Conservation (phyloP, 305 asterid species). For the Fraxinus nigra region DNA sequence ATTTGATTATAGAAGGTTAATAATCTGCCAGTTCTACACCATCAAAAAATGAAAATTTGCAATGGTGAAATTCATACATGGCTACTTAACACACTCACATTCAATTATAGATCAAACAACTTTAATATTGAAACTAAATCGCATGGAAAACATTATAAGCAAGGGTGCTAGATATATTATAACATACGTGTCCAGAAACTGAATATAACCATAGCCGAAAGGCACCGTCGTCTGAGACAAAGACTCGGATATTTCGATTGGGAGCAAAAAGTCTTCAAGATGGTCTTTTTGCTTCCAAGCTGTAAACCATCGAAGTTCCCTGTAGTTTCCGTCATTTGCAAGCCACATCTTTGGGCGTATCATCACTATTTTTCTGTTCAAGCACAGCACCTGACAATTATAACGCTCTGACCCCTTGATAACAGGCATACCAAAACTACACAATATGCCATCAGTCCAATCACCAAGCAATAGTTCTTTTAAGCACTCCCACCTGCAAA, state of each 20-base stretch:
- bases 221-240: slow-evolving; percentile 67
- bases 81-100: neutral
- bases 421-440: slow-evolving; percentile 95
- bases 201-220: slow-evolving; percentile 87
- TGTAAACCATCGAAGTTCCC: slow-evolving; percentile 96
- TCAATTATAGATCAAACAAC: neutral
- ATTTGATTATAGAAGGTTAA: neutral
- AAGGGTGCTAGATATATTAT: neutral
- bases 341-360: slow-evolving; percentile 97
- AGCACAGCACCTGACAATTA: slow-evolving; percentile 86
- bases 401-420: slow-evolving; percentile 88
- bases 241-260: slow-evolving; percentile 62
- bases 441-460: slow-evolving; percentile 83
- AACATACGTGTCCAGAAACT: slow-evolving; percentile 83
- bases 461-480: slow-evolving; percentile 72
- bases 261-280: slow-evolving; percentile 83
- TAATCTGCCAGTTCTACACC: slow-evolving; percentile 3
- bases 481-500: slow-evolving; percentile 90
- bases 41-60: neutral
- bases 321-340: slow-evolving; percentile 93
- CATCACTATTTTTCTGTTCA: slow-evolving; percentile 79
- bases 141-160: neutral
- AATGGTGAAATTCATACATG: neutral
- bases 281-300: slow-evolving; percentile 85
- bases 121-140: neutral